phyloP scores from a whole-genome alignment of 2,329 filamentous ascomycete genomes.

The Stagonosporopsis rhizophila region DNA sequence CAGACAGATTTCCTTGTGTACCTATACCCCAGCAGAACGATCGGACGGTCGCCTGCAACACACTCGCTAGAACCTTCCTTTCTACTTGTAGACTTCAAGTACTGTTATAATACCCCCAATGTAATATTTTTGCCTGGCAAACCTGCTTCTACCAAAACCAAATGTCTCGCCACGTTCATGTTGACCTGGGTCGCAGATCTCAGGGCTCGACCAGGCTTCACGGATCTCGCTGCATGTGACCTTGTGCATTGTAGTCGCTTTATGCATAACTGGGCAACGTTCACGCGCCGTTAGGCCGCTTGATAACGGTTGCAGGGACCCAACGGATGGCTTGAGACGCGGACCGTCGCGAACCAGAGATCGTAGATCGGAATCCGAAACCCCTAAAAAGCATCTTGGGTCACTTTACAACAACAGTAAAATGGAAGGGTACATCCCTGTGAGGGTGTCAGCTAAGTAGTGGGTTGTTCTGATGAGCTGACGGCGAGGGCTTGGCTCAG shows the following conservation, averaged over 20 bases:
- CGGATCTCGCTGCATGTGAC: background rate
- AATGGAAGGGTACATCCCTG: background rate
- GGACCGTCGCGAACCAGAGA: conserved; percentile 19
- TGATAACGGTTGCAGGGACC: conserved; percentile 11
- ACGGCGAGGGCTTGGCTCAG: background rate
- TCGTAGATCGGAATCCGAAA: conserved; percentile 16
- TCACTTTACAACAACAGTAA: background rate
- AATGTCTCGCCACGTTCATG: background rate
- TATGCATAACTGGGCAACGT: conserved; percentile 11
- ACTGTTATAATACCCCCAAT: conserved; percentile 20
- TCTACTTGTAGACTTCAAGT: conserved; percentile 22
- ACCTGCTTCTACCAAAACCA: background rate
- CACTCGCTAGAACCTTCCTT: conserved; percentile 19
- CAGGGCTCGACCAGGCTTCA: background rate
- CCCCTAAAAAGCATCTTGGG: background rate
- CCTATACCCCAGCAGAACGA: conserved; percentile 13
- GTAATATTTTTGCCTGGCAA: conserved; percentile 18
- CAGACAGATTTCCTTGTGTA: conserved; percentile 19
- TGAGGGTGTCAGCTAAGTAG: background rate
- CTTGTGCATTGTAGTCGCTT: conserved; percentile 6
- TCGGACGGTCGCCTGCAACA: conserved; percentile 11
- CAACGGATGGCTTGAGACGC: conserved; percentile 12
- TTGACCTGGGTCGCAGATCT: background rate
- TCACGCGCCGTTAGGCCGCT: conserved; percentile 13
- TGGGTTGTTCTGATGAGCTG: background rate